A percentile compares a stretch with the other conserved stretches of the same genome.
phyloP scores from a whole-genome alignment of 495 filamentous ascomycete species.

The Aspergillus kassunensis region DNA sequence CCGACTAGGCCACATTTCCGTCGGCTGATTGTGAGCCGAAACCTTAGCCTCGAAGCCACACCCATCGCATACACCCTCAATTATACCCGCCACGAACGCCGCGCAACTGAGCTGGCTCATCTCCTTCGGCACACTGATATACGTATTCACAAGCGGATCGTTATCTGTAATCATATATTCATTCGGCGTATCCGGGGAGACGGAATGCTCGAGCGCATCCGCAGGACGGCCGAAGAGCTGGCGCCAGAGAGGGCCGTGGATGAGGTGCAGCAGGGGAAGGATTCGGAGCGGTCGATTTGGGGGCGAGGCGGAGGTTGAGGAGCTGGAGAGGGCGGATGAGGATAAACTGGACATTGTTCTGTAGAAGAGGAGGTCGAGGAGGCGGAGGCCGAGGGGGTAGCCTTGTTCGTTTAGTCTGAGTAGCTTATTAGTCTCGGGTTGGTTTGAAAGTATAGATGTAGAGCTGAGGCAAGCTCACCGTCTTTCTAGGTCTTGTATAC shows the following conservation, averaged over 20 bases:
- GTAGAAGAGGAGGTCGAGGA: constrained; percentile 92
- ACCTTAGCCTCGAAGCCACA: constrained; percentile 84
- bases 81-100: constrained; percentile 89
- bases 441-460: background rate
- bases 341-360: constrained; percentile 52
- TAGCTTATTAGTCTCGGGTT: too few relatives aligned
- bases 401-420: constrained; percentile 94
- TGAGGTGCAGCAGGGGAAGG: constrained; percentile 88
- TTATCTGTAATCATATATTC: constrained; percentile 99
- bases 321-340: constrained; percentile 80
- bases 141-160: constrained; percentile 90
- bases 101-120: constrained; percentile 97
- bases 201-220: constrained; percentile 84
- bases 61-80: constrained; percentile 93
- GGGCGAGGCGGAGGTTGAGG: constrained; percentile 60
- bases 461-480: constrained; percentile 48
- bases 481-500: constrained; percentile 90
- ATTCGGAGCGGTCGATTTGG: constrained; percentile 80
- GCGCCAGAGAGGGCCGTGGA: constrained; percentile 84
- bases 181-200: constrained; percentile 71
- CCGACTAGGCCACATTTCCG: constrained; percentile 88
- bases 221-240: constrained; percentile 88
- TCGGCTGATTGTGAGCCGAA: constrained; percentile 81
- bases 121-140: constrained; percentile 87
- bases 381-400: constrained; percentile 88